phyloP scores from a whole-genome alignment of 495 filamentous ascomycete species.

The Poronia punctata region DNA sequence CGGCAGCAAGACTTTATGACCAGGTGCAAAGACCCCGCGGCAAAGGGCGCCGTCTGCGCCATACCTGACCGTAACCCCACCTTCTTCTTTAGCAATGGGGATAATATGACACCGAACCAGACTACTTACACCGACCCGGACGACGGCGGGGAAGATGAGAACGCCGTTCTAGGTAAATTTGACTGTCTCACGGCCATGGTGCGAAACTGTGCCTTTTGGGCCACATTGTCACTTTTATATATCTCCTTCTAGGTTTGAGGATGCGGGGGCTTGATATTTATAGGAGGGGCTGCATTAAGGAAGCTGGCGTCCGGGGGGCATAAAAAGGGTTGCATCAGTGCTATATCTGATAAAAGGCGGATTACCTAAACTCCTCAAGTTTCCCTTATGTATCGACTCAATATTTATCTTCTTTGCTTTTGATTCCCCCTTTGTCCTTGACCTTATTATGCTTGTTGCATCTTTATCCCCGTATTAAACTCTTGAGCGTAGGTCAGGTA shows the following conservation, averaged over 20 bases:
- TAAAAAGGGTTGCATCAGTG: too few species aligned
- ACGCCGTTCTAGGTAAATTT: slow-evolving; percentile 5
- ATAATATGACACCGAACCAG: slow-evolving; percentile 53
- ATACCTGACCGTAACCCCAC: slow-evolving; percentile 50
- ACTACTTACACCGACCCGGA: slow-evolving; percentile 30
- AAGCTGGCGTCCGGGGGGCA: too few species aligned
- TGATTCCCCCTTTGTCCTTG: too few species aligned
- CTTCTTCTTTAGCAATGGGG: slow-evolving; percentile 54
- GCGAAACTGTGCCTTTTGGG: slow-evolving; percentile 5
- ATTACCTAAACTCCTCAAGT: too few species aligned
- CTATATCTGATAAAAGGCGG: too few species aligned
- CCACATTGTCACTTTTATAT: slow-evolving; percentile 12
- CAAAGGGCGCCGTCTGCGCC: slow-evolving; percentile 41
- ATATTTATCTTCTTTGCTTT: too few species aligned
- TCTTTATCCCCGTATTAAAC: too few species aligned
- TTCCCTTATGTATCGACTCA: too few species aligned
- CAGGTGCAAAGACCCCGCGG: slow-evolving; percentile 42
- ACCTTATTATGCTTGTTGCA: too few species aligned
- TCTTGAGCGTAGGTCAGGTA: too few species aligned
- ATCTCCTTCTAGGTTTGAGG: neutral
- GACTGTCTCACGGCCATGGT: slow-evolving; percentile 4
- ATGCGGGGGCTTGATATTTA: neutral
- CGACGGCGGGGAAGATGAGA: neutral
- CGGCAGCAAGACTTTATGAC: slow-evolving; percentile 37
- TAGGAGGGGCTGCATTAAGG: neutral